Percentiles rank a stretch among this genome's conserved stretches.
phyloP scores from a whole-genome alignment of 768 basidiomycete species.

The Leccinum broughii region DNA sequence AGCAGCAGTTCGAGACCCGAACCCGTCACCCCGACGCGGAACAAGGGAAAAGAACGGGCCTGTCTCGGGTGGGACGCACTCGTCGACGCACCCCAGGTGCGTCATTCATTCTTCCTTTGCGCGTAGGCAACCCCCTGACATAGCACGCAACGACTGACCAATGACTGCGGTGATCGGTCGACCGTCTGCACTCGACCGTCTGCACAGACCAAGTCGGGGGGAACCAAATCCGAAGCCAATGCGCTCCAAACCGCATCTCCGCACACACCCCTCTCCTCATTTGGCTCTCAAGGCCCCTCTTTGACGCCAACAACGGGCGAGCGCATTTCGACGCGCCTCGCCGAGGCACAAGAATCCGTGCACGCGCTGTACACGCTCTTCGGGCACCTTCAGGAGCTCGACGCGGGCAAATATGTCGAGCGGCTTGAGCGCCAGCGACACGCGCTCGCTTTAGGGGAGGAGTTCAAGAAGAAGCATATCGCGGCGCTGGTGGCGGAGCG shows the following conservation, averaged over 20 bases:
- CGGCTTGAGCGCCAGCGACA: constrained; percentile 41
- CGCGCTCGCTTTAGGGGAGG: constrained; percentile 38
- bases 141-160: constrained; percentile 14
- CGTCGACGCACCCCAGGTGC: constrained; percentile 10
- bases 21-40: constrained; percentile 23
- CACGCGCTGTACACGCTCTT: constrained; percentile 5
- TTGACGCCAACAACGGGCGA: constrained; percentile 22
- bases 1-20: constrained; percentile 1
- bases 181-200: constrained; percentile 9
- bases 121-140: not conserved
- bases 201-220: not conserved
- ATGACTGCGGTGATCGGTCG: not conserved
- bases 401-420: constrained; percentile 31
- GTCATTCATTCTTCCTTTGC: not conserved
- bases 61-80: not conserved
- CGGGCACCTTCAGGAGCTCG: constrained; percentile 13
- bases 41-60: constrained; percentile 28
- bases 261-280: not conserved
- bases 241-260: not conserved
- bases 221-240: not conserved
- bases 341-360: not conserved
- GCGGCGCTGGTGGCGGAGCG: constrained; percentile 11
- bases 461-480: constrained; percentile 31
- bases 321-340: constrained; percentile 18
- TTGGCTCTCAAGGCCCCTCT: constrained; percentile 1